Evolutionary conservation across 176 grass and related monocot genomes (phyloP).

Genomic region (Triticum aestivum): DNA sequence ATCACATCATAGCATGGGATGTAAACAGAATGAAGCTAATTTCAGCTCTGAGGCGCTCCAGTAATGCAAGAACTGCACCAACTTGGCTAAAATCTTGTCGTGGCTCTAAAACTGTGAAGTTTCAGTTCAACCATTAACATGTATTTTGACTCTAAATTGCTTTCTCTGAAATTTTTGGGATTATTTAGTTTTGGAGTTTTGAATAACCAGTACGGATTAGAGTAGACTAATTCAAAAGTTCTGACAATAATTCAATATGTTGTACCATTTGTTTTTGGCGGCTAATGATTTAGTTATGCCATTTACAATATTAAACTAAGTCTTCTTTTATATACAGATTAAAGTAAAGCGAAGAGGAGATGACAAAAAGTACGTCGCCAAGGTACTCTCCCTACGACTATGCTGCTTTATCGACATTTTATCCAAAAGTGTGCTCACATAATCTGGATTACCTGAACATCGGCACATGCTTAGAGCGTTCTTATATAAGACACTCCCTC

Average conservation of each 20-base stretch:
- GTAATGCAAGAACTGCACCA: slow-evolving; percentile 2
- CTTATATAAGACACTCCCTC: not conserved
- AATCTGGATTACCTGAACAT: slow-evolving; percentile 23
- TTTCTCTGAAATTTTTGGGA: not conserved
- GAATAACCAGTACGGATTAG: not conserved
- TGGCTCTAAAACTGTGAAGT: not conserved
- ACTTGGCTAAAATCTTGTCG: not conserved
- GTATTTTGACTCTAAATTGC: not conserved
- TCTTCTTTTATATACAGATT: slow-evolving; percentile 44
- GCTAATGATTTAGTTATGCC: slow-evolving; percentile 10
- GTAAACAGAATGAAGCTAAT: slow-evolving; percentile 3
- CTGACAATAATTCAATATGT: not conserved
- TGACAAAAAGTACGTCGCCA: slow-evolving; percentile 94
- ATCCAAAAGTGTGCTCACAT: slow-evolving; percentile 8
- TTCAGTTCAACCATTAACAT: not conserved
- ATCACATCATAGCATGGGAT: slow-evolving; percentile 4
- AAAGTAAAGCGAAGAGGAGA: slow-evolving; percentile 99
- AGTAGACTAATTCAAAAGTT: not conserved
- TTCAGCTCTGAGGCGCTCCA: not conserved
- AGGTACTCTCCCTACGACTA: slow-evolving; percentile 52
- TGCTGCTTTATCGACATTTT: slow-evolving; percentile 21
- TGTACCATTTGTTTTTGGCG: not conserved
- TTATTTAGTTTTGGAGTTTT: not conserved
- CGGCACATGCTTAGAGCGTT: not conserved
- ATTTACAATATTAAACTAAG: slow-evolving; percentile 20